Evolutionary conservation across 2,329 filamentous ascomycete genomes (phyloP).

Genomic region (Arthroderma sp.): DNA sequence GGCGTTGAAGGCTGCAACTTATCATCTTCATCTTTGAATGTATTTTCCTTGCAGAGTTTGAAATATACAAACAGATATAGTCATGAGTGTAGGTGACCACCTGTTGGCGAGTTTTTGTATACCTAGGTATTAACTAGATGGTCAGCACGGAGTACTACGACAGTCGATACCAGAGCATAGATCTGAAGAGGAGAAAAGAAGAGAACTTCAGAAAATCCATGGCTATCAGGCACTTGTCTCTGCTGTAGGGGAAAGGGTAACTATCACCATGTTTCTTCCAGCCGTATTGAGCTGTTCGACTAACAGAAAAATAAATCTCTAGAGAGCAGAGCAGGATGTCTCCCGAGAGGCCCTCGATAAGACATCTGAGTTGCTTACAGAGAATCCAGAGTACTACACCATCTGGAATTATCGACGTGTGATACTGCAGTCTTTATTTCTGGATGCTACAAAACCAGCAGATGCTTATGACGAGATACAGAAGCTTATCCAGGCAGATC

Average conservation of each 20-base stretch:
- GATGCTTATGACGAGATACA: conserved; percentile 31
- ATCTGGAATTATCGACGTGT: conserved; percentile 49
- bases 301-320: not conserved
- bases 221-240: conserved; percentile 61
- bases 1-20: no score
- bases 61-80: no score
- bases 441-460: conserved; percentile 4
- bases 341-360: conserved; percentile 31
- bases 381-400: conserved; percentile 37
- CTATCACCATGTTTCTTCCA: not conserved
- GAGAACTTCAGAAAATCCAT: conserved; percentile 62
- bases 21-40: no score
- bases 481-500: conserved; percentile 55
- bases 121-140: no score
- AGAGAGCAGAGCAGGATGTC: conserved; percentile 29
- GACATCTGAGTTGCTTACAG: conserved; percentile 31
- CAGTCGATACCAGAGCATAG: conserved; percentile 43
- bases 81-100: no score
- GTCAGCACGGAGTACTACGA: conserved; percentile 73
- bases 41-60: no score
- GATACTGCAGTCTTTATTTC: conserved; percentile 50
- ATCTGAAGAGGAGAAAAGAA: conserved; percentile 56
- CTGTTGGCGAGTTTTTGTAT: no score
- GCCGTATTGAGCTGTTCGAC: not conserved
- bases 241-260: conserved; percentile 52